Evolutionary conservation across 2,329 filamentous ascomycete species (phyloP).

Genomic region (Thelonectria blattea): DNA sequence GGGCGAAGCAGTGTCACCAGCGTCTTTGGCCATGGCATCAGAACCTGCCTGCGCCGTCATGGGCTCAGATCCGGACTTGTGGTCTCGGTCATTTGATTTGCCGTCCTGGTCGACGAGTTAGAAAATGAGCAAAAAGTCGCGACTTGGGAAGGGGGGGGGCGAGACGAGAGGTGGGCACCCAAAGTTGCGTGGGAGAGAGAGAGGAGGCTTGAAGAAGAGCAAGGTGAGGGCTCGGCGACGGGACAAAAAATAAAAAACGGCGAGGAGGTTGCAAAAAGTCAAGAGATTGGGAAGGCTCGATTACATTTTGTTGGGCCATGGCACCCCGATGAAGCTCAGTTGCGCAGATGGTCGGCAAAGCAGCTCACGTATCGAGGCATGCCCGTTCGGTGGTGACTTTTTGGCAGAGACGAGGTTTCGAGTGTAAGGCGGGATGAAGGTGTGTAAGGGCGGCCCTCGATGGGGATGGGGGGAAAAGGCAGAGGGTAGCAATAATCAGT

Average conservation of each 20-base stretch:
- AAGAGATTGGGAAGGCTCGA: slow-evolving; percentile 29
- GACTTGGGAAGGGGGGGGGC: slow-evolving; percentile 22
- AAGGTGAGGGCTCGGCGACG: background rate
- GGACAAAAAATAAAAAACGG: slow-evolving; percentile 23
- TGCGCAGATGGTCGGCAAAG: slow-evolving; percentile 43
- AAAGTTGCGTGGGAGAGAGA: background rate
- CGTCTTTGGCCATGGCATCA: slow-evolving; percentile 56
- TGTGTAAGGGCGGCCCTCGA: slow-evolving; percentile 22
- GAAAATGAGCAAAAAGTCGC: slow-evolving; percentile 29
- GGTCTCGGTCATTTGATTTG: slow-evolving; percentile 43
- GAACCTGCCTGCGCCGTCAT: slow-evolving; percentile 58
- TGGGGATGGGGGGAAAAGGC: slow-evolving; percentile 13
- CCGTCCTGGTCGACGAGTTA: slow-evolving; percentile 42
- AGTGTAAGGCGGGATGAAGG: slow-evolving; percentile 28
- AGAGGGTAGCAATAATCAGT: slow-evolving; percentile 7
- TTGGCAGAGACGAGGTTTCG: slow-evolving; percentile 16
- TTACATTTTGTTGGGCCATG: slow-evolving; percentile 50
- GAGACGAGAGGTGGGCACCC: slow-evolving; percentile 21
- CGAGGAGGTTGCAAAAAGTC: slow-evolving; percentile 26
- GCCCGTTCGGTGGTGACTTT: slow-evolving; percentile 37
- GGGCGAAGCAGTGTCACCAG: slow-evolving; percentile 63
- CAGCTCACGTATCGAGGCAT: slow-evolving; percentile 42
- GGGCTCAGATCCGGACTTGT: slow-evolving; percentile 43
- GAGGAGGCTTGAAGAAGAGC: slow-evolving; percentile 15
- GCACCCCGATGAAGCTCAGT: slow-evolving; percentile 43